These are phyloP conservation scores for Syzygium malaccense DNA, from an alignment of 441 rosid genomes.

Conservation along the genomic window DNA sequence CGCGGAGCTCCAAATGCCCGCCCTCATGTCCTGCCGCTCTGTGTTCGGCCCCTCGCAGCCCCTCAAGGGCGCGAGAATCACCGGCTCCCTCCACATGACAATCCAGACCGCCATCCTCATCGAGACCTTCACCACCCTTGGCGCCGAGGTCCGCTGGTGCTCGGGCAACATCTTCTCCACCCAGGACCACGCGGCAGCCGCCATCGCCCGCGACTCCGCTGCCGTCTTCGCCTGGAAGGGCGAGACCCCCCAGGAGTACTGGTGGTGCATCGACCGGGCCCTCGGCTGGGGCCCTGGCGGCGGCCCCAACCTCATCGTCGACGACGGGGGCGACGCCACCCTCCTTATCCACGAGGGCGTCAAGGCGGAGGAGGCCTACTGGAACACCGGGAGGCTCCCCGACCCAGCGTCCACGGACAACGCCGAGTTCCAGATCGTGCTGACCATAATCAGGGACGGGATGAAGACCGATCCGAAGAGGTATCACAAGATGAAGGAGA, in stretches of 20 bases:
- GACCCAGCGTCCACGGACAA: constrained; percentile 75
- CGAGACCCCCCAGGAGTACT: constrained; percentile 84
- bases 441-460: constrained; percentile 68
- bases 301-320: constrained; percentile 82
- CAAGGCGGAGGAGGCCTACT: constrained; percentile 74
- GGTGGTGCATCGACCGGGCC: constrained; percentile 96
- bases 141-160: constrained; percentile 89
- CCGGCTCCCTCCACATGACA: constrained; percentile 89
- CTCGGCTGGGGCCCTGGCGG: constrained; percentile 90
- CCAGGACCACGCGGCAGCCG: constrained; percentile 90
- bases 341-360: constrained; percentile 94
- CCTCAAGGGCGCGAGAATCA: constrained; percentile 71
- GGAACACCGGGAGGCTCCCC: constrained; percentile 53
- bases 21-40: constrained; percentile 62
- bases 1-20: constrained; percentile 83
- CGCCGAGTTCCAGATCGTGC: constrained; percentile 77
- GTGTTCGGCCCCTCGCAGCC: constrained; percentile 86
- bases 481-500: constrained; percentile 77
- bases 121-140: constrained; percentile 38
- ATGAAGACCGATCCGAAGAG: constrained; percentile 62
- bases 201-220: constrained; percentile 78
- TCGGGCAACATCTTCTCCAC: constrained; percentile 91
- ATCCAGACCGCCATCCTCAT: constrained; percentile 51
- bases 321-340: constrained; percentile 90
- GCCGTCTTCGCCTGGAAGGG: constrained; percentile 94